Evolutionary conservation across 768 basidiomycete species (phyloP).

Genomic region (Xerocomellus amylosporus): DNA sequence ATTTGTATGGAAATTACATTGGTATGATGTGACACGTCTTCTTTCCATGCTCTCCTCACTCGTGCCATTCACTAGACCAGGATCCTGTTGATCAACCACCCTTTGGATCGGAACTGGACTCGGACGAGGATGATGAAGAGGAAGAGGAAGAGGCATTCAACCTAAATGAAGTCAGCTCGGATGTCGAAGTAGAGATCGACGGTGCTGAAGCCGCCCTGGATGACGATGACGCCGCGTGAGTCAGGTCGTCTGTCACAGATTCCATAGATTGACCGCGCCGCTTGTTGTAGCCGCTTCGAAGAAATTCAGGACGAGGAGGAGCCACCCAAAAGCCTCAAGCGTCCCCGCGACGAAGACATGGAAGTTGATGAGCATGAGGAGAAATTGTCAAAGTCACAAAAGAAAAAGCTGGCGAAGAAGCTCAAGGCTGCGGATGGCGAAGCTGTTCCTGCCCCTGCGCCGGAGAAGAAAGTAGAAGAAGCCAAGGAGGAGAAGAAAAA

Average conservation of each 20-base stretch:
- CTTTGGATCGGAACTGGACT: conserved; percentile 49
- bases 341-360: conserved; percentile 60
- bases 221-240: conserved; percentile 43
- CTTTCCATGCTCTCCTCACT: not conserved
- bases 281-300: conserved; percentile 58
- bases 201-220: conserved; percentile 58
- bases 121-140: conserved; percentile 42
- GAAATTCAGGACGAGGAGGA: conserved; percentile 48
- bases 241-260: conserved; percentile 12
- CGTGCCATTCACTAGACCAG: conserved; percentile 47
- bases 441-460: conserved; percentile 33
- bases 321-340: conserved; percentile 54
- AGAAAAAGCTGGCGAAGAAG: conserved; percentile 69
- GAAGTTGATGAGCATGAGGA: conserved; percentile 38
- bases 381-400: conserved; percentile 50
- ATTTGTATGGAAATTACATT: conserved; percentile 84
- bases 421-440: conserved; percentile 59
- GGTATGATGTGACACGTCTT: conserved; percentile 37
- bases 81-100: conserved; percentile 46
- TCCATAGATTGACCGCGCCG: not conserved
- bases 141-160: conserved; percentile 50
- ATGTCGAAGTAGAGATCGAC: conserved; percentile 77
- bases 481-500: conserved; percentile 56
- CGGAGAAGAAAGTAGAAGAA: conserved; percentile 29
- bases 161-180: conserved; percentile 76